Conservation (phyloP, 352 stramenopile species). For the Pythium monospermum region DNA sequence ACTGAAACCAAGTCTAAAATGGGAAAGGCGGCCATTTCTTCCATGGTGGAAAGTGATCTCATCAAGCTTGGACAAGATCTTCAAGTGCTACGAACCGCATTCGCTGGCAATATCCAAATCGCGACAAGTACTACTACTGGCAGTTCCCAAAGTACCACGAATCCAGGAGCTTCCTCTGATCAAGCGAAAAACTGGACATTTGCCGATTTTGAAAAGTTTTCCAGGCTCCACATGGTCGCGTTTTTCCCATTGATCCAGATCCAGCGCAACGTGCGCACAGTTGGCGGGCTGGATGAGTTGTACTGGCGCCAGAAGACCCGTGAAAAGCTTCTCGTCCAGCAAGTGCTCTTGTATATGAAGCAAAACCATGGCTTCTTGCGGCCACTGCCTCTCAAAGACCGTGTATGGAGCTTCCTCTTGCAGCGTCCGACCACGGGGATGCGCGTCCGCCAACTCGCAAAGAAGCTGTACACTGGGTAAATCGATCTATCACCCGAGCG, state of each 20-base stretch:
- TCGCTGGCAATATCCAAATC: conserved; percentile 39
- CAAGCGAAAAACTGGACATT: conserved; percentile 30
- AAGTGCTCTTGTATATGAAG: conserved; percentile 35
- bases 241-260: conserved; percentile 53
- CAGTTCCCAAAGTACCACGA: no score
- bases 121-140: conserved; percentile 34
- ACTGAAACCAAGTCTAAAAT: not conserved
- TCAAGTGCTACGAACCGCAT: conserved; percentile 34
- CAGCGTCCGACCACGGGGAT: conserved; percentile 22
- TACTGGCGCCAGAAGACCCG: conserved; percentile 49
- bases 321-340: conserved; percentile 33
- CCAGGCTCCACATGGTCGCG: conserved; percentile 35
- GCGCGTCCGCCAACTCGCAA: conserved; percentile 29
- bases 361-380: conserved; percentile 32
- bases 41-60: conserved; percentile 35
- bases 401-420: conserved; percentile 25
- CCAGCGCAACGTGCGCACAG: conserved; percentile 36
- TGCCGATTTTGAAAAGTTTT: conserved; percentile 47
- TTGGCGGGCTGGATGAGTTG: conserved; percentile 26
- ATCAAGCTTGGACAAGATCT: conserved; percentile 34
- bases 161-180: conserved; percentile 13
- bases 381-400: conserved; percentile 33
- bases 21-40: not conserved
- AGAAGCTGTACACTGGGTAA: conserved; percentile 31
- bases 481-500: no score